Evolutionary conservation across 768 basidiomycete genomes (phyloP).

Genomic region (Mycena capillaripes): DNA sequence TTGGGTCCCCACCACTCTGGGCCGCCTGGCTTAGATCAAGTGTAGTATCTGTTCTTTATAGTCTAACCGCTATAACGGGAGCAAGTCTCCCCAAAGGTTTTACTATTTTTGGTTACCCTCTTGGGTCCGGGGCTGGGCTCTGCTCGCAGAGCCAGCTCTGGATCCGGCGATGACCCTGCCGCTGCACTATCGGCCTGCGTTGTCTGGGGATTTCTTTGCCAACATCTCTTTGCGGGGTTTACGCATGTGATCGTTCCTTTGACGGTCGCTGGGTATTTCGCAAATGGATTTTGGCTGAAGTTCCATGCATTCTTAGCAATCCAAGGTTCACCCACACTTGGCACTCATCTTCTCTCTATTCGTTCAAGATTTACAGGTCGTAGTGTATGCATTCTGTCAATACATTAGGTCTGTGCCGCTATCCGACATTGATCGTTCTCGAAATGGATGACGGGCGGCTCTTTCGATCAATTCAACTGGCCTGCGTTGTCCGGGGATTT

Average conservation of each 20-base stretch:
- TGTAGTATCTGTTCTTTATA: too few species aligned
- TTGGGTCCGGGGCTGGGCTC: neutral
- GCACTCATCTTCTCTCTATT: too few species aligned
- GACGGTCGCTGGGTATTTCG: too few species aligned
- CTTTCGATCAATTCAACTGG: conserved; percentile 18
- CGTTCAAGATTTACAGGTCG: too few species aligned
- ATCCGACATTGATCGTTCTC: too few species aligned
- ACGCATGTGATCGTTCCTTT: too few species aligned
- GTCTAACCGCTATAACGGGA: conserved; percentile 11
- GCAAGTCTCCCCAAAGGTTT: conserved; percentile 7
- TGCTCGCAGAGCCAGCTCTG: conserved; percentile 3
- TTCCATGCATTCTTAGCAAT: too few species aligned
- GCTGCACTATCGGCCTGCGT: conserved; percentile 14
- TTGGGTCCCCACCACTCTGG: neutral
- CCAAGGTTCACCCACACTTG: too few species aligned
- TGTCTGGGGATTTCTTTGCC: conserved; percentile 10
- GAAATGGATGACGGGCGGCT: too few species aligned
- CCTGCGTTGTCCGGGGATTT: conserved; percentile 22
- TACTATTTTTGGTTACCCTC: conserved; percentile 12
- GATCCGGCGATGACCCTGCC: conserved; percentile 10
- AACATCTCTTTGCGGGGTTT: conserved; percentile 21
- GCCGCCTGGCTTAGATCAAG: conserved; percentile 13
- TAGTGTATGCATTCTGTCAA: too few species aligned
- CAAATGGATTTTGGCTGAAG: too few species aligned
- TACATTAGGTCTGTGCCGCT: too few species aligned